phyloP scores from a whole-genome alignment of 2,329 filamentous ascomycete genomes.

The Colletotrichum gloeosporioides region DNA sequence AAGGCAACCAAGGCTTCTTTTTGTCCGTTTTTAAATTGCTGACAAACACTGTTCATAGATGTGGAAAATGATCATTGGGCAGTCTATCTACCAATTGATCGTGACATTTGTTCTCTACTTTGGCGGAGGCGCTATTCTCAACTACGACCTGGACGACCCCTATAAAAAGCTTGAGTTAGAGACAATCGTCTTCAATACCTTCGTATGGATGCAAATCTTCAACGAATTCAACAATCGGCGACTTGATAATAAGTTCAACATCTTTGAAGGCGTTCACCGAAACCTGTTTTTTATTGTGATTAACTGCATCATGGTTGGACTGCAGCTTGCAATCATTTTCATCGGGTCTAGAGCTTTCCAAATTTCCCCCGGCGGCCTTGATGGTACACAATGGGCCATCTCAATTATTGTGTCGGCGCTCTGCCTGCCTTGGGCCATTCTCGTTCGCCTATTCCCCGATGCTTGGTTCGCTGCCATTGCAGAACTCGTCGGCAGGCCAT shows the following conservation, averaged over 20 bases:
- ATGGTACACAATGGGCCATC: conserved; percentile 59
- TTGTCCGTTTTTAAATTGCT: too few relatives aligned
- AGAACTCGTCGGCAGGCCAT: background rate
- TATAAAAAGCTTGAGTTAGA: conserved; percentile 45
- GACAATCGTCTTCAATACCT: conserved; percentile 83
- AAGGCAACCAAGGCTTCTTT: too few relatives aligned
- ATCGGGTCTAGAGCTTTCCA: conserved; percentile 60
- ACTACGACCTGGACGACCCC: background rate
- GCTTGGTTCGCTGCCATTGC: background rate
- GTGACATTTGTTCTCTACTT: conserved; percentile 48
- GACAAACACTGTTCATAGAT: background rate
- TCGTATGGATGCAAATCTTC: conserved; percentile 84
- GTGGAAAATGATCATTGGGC: conserved; percentile 71
- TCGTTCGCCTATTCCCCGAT: conserved; percentile 57
- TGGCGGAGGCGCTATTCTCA: background rate
- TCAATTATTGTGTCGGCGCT: conserved; percentile 52
- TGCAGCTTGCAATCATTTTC: conserved; percentile 63
- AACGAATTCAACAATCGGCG: conserved; percentile 71
- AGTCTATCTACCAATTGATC: conserved; percentile 65
- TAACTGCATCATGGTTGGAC: conserved; percentile 60
- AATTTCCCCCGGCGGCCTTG: conserved; percentile 30
- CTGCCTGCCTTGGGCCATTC: conserved; percentile 54
- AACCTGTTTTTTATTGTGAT: conserved; percentile 65
- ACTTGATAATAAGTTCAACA: conserved; percentile 60
- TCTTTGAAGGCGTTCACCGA: conserved; percentile 39